Base-by-base conservation (phyloP, 495 filamentous ascomycete genomes). In the Tuber umbilicatum region DNA sequence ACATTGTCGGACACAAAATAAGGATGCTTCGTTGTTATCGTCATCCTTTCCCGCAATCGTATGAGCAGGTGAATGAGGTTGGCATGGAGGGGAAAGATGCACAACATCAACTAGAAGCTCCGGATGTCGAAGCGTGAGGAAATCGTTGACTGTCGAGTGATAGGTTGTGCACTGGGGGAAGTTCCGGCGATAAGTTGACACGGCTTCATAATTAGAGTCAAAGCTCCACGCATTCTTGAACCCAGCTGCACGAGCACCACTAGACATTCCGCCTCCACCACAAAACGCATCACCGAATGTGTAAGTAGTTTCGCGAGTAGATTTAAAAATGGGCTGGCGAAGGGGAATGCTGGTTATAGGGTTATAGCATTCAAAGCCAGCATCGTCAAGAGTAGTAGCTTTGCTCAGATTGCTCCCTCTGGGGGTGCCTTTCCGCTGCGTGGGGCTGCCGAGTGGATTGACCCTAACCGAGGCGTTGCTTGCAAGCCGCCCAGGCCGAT, bases 21-120 rank as follows among this genome's bases (percentile, higher is more conserved):
- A 83, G 0, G 90, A 88, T 0, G 90, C 90, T 0, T 88, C 89
- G 73, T 97, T 97, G 9, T 83, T 85, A 3, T 94, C 93, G 69
- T 96, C 93, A 50, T 92, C 86, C 16, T 86, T 84, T 1, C 89
- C 88, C 0, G 85, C 77, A 4, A 86, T 82, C 0, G 92, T 94
- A 73, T 97, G 92, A 0, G 91, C 92, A 0, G 89, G 89, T 0
- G 92, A 96, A 83, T 90, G 97, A 10, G 88, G 88, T 75, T 95
- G 92, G 70, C 94, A 98, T 0, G 94, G 94, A 0, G 93, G 93
- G 0, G 92, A 95, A 0, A 94, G 82, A 73, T 97, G 94, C 2
- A 91, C 84, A 31, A 97, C 85, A 78, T 97, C 93, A 0, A 92
- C 87, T n/a, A 77, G 74, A 14, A 77, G 70, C 21, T 37, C 80